Conservation (phyloP, 129 eudicot species). For the Gnaphalium uliginosum region DNA sequence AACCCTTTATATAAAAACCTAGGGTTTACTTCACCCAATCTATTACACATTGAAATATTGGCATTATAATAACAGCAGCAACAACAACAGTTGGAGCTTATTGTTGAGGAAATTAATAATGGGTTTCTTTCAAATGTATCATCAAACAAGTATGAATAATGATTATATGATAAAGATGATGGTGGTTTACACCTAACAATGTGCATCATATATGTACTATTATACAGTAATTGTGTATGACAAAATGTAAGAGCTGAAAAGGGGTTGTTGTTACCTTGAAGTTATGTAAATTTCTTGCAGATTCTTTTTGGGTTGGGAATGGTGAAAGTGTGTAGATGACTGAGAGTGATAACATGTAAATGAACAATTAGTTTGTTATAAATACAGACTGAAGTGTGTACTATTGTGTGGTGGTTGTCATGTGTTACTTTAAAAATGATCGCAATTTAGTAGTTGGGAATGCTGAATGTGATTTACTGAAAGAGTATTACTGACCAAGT, state of each 20-base stretch:
- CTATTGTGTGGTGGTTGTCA: neutral
- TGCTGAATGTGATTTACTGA: constrained; percentile 11
- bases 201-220: constrained; percentile 14
- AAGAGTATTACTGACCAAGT: neutral
- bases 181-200: constrained; percentile 35
- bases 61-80: constrained; percentile 38
- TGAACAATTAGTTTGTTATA: neutral
- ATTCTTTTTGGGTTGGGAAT: constrained; percentile 27
- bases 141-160: constrained; percentile 40
- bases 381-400: neutral
- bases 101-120: constrained; percentile 25
- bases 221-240: neutral
- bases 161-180: constrained; percentile 45
- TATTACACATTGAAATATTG: constrained; percentile 28
- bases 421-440: constrained; percentile 1
- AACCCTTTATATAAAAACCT: constrained; percentile 47
- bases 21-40: constrained; percentile 39
- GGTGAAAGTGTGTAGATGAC: constrained; percentile 23
- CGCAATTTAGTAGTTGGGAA: constrained; percentile 14
- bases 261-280: constrained; percentile 44
- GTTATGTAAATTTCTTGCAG: constrained; percentile 25
- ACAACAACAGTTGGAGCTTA: constrained; percentile 34
- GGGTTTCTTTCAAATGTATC: constrained; percentile 38
- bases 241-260: constrained; percentile 7
- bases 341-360: constrained; percentile 2